phyloP scores from a whole-genome alignment of 1,139 yeast species.

The Yamadazyma trypodendri region DNA sequence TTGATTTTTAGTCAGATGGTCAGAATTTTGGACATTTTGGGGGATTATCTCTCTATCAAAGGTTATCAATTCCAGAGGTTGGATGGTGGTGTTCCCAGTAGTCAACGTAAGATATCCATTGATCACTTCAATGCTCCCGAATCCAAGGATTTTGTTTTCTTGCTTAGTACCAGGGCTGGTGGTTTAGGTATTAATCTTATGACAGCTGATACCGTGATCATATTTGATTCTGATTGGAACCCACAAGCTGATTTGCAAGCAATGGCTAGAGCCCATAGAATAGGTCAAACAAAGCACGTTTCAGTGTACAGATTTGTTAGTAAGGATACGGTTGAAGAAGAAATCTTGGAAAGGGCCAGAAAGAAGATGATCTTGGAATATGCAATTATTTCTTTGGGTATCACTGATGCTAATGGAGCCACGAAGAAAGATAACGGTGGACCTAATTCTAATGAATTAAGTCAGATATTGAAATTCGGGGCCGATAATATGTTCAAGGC shows the following conservation, averaged over 20 bases:
- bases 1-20: conserved; percentile 97
- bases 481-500: conserved; percentile 98
- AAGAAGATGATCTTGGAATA: conserved; percentile 97
- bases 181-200: conserved; percentile 96
- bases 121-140: conserved; percentile 96
- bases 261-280: conserved; percentile 99
- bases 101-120: conserved; percentile 89
- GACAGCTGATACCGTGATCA: conserved; percentile 98
- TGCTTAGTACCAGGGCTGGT: conserved; percentile 96
- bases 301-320: conserved; percentile 96
- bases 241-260: conserved; percentile 99
- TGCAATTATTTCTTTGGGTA: conserved; percentile 94
- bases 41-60: conserved; percentile 86
- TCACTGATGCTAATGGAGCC: conserved; percentile 64
- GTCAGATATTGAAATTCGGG: conserved; percentile 94
- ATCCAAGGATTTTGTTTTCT: conserved; percentile 87
- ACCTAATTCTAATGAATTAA: conserved; percentile 80
- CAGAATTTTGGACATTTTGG: conserved; percentile 89
- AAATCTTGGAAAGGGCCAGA: conserved; percentile 92
- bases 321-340: conserved; percentile 97
- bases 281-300: conserved; percentile 97
- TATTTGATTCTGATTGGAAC: conserved; percentile 98
- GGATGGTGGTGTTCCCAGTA: conserved; percentile 95
- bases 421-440: conserved; percentile 47
- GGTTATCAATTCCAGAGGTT: conserved; percentile 91